Evolutionary conservation across 139 green algal species (phyloP).

Genomic region (Micractinium conductrix): DNA sequence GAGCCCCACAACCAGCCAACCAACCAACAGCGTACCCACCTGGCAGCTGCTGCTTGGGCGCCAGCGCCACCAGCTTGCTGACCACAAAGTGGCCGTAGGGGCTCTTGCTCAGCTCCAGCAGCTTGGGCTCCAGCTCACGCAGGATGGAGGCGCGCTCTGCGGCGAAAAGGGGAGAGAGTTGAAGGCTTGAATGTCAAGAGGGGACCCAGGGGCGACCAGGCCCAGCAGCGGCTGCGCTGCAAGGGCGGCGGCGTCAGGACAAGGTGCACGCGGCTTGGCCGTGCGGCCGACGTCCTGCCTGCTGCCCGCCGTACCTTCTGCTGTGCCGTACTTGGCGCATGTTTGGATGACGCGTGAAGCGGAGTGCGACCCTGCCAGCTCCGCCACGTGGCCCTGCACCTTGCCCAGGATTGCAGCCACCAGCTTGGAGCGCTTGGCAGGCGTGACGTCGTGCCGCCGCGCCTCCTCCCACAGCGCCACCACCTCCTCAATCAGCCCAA

Average conservation of each 20-base stretch:
- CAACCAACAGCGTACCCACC: conserved; percentile 62
- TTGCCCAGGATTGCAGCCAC: conserved; percentile 63
- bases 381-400: conserved; percentile 64
- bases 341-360: conserved; percentile 88
- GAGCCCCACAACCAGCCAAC: no score
- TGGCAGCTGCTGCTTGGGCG: conserved; percentile 68
- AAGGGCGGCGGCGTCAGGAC: background rate
- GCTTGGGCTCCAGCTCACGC: conserved; percentile 66
- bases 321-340: conserved; percentile 76
- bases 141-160: conserved; percentile 63
- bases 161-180: background rate
- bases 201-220: background rate
- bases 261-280: background rate
- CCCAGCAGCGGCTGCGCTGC: background rate
- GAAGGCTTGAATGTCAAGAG: background rate
- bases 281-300: background rate
- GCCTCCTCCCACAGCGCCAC: conserved; percentile 73
- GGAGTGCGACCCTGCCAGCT: conserved; percentile 79
- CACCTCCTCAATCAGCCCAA: conserved; percentile 43
- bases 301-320: background rate
- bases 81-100: conserved; percentile 88
- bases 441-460: conserved; percentile 53
- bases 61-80: conserved; percentile 74
- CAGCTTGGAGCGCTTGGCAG: conserved; percentile 59
- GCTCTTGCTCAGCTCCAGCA: conserved; percentile 79